Base-by-base conservation (phyloP, 208 protist species). In the Novymonas esmeraldas region DNA sequence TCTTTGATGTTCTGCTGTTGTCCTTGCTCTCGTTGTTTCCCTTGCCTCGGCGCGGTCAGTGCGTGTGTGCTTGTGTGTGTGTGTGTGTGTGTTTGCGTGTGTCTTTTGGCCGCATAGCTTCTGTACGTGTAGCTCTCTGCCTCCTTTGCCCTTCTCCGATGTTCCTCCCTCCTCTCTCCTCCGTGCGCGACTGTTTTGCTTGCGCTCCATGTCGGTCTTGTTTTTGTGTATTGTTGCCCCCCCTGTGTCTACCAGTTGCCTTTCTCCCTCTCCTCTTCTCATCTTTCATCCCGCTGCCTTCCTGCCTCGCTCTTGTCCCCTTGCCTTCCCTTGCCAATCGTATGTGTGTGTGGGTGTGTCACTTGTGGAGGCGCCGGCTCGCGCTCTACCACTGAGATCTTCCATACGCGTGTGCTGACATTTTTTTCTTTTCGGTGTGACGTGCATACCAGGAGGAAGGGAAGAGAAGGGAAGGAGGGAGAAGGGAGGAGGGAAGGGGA, bases 141-240 rank as follows among this genome's bases (percentile, higher is more conserved):
- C 29, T 38, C 7, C 26, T 36, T 28, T 56, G 6, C 3, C 38
- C 38, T 28, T 33, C 3, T 38, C 33, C 29, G 31, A 2, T 38
- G 14, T 5, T 36, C 50, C 29, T 56, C 29, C 5, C 26, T 38
- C 33, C 16, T 56, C n/a, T 52, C 48, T 20, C 24, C 48, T 2
- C 48, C 6, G 48, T 48, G 44, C 16, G 6, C 13, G 18, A 58
- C 31, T 68, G 29, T 63, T 52, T 72, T 67, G 34, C 49, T 41
- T 33, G 36, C 46, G 6, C 45, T 39, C 44, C 49, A 34, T 64
- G 24, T 59, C 16, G 22, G 7, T 9, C 51, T 55, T 24, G 28
- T 46, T 48, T 62, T 71, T 56, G 64, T 41, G 56, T 38, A 41
- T 59, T 52, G n/a, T 36, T 28, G 14, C 46, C 22, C 2, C n/a